Base-by-base conservation (phyloP, 192 early-diverging fungal genomes). In the Entomortierella parvispora region DNA sequence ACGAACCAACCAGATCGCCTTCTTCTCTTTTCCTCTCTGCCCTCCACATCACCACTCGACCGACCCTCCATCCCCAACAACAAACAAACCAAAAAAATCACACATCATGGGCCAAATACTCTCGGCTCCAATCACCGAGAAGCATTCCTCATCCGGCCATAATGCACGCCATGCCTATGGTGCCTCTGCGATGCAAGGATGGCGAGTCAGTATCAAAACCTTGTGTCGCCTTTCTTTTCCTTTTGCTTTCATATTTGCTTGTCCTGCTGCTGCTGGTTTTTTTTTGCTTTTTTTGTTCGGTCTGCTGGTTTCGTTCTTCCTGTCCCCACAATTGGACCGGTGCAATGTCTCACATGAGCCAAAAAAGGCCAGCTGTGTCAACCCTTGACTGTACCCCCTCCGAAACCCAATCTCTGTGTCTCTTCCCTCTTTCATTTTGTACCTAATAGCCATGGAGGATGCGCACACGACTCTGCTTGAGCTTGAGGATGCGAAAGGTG, bases 111-210 rank as follows among this genome's bases (percentile, higher is more conserved):
- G 97, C 65, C 97, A 98, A 85, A 98, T 94, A 71, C 91, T 98
- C 54, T 95, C 94, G 46, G 94, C 97, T 72, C 97, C 97, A 34
- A 89, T 96, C 55, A 88, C 87, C 15, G 94, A 96, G 32, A 99
- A 97, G 84, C 92, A 94, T 65, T 90, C 94, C 14, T 84, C 89
- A 31, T 26, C 64, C 2, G 95, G 89, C 17, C 79, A 83, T 28
- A 93, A 96, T 79, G 81, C 90, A 37, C 87, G 94, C 55, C 79
- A 93, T 58, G 80, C 89, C 33, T 99, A 91, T 72, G 95, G 92
- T 48, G 92, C 94, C 31, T 95, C 92, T 28, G 89, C 86, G 51
- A 99, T 99, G 97, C 97, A 99, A 86, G 97, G 97, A 54, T 99
- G 97, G 97, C 88, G 97, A 84, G 86, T 95, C 44, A 92, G 90